Evolutionary conservation across 2,329 filamentous ascomycete species (phyloP), one percentile per base, ranked within the genome.

Genomic region (Penicillium griseofulvum): DNA sequence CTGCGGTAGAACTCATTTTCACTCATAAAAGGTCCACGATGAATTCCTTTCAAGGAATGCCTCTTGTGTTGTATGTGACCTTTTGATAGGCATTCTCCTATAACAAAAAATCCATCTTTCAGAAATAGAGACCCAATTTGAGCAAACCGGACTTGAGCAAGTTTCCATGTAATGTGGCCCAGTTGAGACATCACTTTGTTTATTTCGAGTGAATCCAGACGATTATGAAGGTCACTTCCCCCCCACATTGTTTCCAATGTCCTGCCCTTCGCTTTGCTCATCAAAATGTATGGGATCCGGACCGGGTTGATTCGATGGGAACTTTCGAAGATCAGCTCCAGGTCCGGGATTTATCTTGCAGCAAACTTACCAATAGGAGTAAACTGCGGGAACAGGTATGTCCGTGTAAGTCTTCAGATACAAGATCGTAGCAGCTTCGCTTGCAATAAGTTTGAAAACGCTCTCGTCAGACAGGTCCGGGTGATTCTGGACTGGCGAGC

Each of bases 71-170:
- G 36, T 14, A 49, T 16, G 14, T 29, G 36, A 12, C 34, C 36
- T n/a, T 19, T 37, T 31, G 46, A 49, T 2, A 49, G 36, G 34
- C 46, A 49, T 49, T 39, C 24, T n/a, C 46, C 46, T n/a, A 49
- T 31, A 16, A 22, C 14, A 4, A 49, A 39, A 38, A 6, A n/a
- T 12, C 36, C 36, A 12, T 49, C 16, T 28, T 19, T 5, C 10
- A 22, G 12, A 14, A 22, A 29, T 14, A 49, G 8, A 22, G 46
- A 39, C 14, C 36, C 36, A 12, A 49, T 29, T n/a, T 39, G 8
- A 14, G 12, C 5, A 49, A 39, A 39, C 4, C 36, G 17, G 17
- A 49, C 26, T 16, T 31, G 34, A 4, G 34, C 24, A n/a, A 49
- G 46, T 16, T 49, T 22, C 36, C 46, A 39, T 22, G 46, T 24